Percentiles rank a stretch among this genome's conserved stretches.
Evolutionary conservation across 139 green algal genomes (phyloP).

Genomic region (Coelastrella sp.): DNA sequence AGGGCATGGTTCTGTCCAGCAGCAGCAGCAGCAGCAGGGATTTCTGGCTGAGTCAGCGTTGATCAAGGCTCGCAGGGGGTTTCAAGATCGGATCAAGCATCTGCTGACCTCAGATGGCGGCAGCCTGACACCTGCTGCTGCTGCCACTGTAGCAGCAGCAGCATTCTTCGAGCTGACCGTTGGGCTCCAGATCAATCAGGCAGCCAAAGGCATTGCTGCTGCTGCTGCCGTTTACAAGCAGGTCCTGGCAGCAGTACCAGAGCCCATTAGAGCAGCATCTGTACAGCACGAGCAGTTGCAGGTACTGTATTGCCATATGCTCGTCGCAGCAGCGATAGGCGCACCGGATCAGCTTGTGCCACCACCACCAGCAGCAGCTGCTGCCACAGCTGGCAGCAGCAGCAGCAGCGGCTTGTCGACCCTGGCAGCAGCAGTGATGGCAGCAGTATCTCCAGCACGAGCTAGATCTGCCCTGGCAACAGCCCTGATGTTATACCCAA

Average conservation of each 20-base stretch:
- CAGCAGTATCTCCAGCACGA: neutral
- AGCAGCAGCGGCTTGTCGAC: neutral
- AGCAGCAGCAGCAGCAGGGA: constrained; percentile 12
- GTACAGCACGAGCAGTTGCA: constrained; percentile 58
- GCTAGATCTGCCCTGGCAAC: constrained; percentile 32
- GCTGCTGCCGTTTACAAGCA: constrained; percentile 65
- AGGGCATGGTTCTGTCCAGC: neutral
- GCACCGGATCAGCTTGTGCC: constrained; percentile 3
- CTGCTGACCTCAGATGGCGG: constrained; percentile 9
- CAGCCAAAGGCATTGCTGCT: constrained; percentile 41
- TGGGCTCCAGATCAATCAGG: constrained; percentile 16
- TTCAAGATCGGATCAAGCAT: constrained; percentile 32
- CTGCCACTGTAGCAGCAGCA: constrained; percentile 56
- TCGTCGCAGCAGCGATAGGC: constrained; percentile 19
- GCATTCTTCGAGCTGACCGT: constrained; percentile 60
- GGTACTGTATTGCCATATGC: constrained; percentile 52
- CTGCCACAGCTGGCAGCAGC: neutral
- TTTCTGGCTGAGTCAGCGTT: neutral
- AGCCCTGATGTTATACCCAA: constrained; percentile 65
- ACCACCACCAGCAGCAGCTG: neutral
- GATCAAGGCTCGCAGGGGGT: constrained; percentile 35
- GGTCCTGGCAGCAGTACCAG: constrained; percentile 50
- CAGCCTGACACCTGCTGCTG: constrained; percentile 32
- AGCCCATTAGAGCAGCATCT: constrained; percentile 46
- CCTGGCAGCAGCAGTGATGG: constrained; percentile 29